A percentile compares a stretch with the other conserved stretches of the same genome.
Evolutionary conservation across 1,139 yeast species (phyloP).

Genomic region (Kodamaea sp.): DNA sequence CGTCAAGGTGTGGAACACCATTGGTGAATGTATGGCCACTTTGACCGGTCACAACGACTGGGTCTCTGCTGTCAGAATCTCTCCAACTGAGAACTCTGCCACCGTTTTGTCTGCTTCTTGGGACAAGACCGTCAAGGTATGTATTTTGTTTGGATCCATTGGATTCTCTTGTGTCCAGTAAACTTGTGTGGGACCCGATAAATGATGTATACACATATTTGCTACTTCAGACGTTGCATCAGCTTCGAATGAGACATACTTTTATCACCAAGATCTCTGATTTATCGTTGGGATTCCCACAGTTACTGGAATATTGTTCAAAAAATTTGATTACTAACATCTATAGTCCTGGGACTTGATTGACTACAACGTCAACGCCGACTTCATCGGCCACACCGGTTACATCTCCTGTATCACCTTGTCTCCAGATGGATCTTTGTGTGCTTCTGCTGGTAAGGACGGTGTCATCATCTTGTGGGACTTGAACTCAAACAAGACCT

Average conservation of each 20-base stretch:
- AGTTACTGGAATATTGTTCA: not conserved
- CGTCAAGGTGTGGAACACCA: constrained; percentile 99
- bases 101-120: constrained; percentile 97
- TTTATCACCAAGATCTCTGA: constrained; percentile 99
- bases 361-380: constrained; percentile 88
- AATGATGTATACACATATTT: constrained; percentile 80
- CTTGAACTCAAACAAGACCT: constrained; percentile 82
- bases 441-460: constrained; percentile 99
- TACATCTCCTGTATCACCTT: constrained; percentile 96
- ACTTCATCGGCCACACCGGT: constrained; percentile 99
- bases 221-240: constrained; percentile 97
- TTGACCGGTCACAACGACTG: constrained; percentile 97
- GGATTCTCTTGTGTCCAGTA: not conserved
- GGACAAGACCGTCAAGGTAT: constrained; percentile 99
- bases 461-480: constrained; percentile 99
- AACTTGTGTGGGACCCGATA: constrained; percentile 18
- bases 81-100: constrained; percentile 72
- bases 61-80: constrained; percentile 98
- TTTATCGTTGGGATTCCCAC: constrained; percentile 18
- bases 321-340: constrained; percentile 49
- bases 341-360: constrained; percentile 90
- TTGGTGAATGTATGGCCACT: constrained; percentile 97
- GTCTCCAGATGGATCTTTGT: constrained; percentile 99
- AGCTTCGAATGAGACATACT: constrained; percentile 92
- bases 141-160: constrained; percentile 39